These are phyloP conservation scores for Sclerotinia minor DNA, from an alignment of 2,329 filamentous ascomycete species.

Conservation along the genomic window DNA sequence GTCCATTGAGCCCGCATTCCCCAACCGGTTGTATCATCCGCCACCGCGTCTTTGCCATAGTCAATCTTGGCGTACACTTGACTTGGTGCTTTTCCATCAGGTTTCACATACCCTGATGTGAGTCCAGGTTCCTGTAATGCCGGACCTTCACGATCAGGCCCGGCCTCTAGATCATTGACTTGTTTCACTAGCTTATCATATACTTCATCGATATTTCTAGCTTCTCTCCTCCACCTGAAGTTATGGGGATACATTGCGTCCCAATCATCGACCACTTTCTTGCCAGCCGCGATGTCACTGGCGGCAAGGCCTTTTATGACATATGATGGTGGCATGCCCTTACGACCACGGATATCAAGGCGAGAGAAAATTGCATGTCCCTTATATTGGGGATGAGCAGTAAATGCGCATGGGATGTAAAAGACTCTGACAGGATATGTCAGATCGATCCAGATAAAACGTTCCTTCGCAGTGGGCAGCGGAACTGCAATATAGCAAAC, in stretches of 20 bases:
- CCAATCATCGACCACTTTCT: not conserved
- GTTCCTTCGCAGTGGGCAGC: slow-evolving; percentile 1
- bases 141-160: not conserved
- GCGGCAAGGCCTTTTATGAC: not conserved
- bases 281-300: not conserved
- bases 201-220: not conserved
- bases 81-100: slow-evolving; percentile 9
- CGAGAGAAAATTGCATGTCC: slow-evolving; percentile 12
- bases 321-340: slow-evolving; percentile 8
- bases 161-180: not conserved
- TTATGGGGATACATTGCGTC: not conserved
- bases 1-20: slow-evolving; percentile 13
- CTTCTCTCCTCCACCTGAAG: not conserved
- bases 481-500: slow-evolving; percentile 15
- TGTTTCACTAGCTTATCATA: not conserved
- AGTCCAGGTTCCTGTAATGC: not conserved
- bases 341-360: slow-evolving; percentile 7
- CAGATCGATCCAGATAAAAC: slow-evolving; percentile 14
- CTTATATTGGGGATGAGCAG: slow-evolving; percentile 5
- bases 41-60: not conserved
- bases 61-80: not conserved
- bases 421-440: slow-evolving; percentile 12
- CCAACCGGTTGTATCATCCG: not conserved
- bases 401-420: slow-evolving; percentile 2
- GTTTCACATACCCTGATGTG: not conserved